Conservation (phyloP, 2,329 filamentous ascomycete species). For the Aspergillus transmontanensis region DNA sequence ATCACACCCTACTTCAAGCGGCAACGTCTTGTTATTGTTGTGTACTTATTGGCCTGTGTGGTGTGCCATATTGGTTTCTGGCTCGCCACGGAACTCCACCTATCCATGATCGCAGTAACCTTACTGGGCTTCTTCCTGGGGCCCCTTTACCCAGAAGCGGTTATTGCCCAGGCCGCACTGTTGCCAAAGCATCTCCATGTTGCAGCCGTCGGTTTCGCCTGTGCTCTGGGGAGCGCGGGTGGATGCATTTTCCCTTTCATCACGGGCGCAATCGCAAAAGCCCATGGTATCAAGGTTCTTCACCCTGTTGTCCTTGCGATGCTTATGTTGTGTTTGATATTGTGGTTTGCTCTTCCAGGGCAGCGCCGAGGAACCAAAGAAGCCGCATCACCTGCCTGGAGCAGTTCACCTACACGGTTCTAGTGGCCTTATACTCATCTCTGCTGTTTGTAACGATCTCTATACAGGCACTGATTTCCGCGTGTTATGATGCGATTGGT, state of each 20-base stretch:
- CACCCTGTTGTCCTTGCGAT: conserved; percentile 60
- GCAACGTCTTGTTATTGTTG: conserved; percentile 63
- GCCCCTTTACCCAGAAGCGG: conserved; percentile 72
- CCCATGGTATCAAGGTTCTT: conserved; percentile 57
- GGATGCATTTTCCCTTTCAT: conserved; percentile 50
- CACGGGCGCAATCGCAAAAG: conserved; percentile 48
- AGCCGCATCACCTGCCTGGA: background rate
- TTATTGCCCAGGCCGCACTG: conserved; percentile 71
- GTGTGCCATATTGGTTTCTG: conserved; percentile 73
- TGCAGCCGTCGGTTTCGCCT: conserved; percentile 72
- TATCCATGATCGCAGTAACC: conserved; percentile 69
- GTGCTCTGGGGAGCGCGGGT: conserved; percentile 72
- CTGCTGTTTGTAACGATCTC: background rate
- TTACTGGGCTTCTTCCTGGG: conserved; percentile 77
- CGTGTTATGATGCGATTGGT: background rate
- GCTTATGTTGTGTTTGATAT: conserved; percentile 27
- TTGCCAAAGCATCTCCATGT: conserved; percentile 73
- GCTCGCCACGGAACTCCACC: conserved; percentile 73
- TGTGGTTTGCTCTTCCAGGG: conserved; percentile 5
- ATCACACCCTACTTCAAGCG: conserved; percentile 67
- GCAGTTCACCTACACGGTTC: background rate
- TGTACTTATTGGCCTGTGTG: conserved; percentile 65
- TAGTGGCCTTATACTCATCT: background rate
- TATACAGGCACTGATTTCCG: background rate
- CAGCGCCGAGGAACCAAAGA: background rate